Percentiles rank a stretch among this genome's conserved stretches.
Evolutionary conservation across 192 early-diverging fungal genomes (phyloP).

Genomic region (Gigaspora rosea): DNA sequence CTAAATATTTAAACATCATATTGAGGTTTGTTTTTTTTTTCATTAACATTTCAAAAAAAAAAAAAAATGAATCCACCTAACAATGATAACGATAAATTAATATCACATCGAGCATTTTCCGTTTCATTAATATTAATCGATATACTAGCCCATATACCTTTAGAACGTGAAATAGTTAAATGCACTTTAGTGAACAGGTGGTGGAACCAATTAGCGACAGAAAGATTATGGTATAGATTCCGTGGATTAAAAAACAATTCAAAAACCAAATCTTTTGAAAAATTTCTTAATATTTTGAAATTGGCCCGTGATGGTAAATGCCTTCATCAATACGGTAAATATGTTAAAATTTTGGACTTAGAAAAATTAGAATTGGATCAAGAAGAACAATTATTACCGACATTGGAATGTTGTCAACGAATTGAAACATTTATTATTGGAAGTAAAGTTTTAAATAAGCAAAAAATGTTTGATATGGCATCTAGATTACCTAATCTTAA

Average conservation of each 20-base stretch:
- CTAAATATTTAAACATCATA: too few relatives aligned
- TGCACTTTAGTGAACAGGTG: conserved; percentile 9
- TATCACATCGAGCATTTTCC: conserved; percentile 18
- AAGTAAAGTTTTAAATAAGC: background rate
- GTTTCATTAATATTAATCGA: conserved; percentile 17
- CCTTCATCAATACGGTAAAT: conserved; percentile 20
- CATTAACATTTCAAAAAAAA: too few relatives aligned
- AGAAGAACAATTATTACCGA: background rate
- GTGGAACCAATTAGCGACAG: conserved; percentile 30
- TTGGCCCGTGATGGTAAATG: background rate
- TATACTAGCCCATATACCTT: background rate
- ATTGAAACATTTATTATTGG: background rate
- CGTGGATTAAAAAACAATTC: conserved; percentile 10
- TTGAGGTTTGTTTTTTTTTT: too few relatives aligned
- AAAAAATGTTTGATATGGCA: conserved; percentile 1
- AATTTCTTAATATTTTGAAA: background rate
- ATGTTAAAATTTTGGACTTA: conserved; percentile 22
- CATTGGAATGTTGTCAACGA: conserved; percentile 18
- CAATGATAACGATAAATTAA: background rate
- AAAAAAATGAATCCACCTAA: too few relatives aligned
- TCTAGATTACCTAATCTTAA: conserved; percentile 1
- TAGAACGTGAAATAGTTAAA: background rate
- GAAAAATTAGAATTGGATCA: conserved; percentile 1
- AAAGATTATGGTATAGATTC: conserved; percentile 27
- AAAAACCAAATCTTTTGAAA: conserved; percentile 1